Conservation (phyloP, 306 rosid genomes). For the Trichosanthes cucumerina region DNA sequence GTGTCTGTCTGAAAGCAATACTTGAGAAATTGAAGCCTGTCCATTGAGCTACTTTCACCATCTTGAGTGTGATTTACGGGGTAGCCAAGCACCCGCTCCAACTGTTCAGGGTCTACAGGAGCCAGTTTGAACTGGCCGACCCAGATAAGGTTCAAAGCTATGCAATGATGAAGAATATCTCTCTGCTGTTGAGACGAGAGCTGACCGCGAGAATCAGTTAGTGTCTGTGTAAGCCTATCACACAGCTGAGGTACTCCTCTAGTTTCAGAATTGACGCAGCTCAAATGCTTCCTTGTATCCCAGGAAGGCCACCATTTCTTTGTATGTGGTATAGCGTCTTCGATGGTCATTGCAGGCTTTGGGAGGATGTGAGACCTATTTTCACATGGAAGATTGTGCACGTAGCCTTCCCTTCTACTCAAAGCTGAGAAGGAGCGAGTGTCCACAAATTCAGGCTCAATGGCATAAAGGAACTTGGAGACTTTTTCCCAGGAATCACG, state of each 20-base stretch:
- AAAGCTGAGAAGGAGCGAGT: constrained; percentile 57
- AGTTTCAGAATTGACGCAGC: constrained; percentile 48
- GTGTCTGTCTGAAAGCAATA: constrained; percentile 78
- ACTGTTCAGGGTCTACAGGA: constrained; percentile 49
- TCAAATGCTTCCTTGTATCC: constrained; percentile 73
- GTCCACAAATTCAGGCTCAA: constrained; percentile 71
- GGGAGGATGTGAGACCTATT: constrained; percentile 57
- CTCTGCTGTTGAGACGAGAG: constrained; percentile 47
- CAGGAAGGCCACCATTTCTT: constrained; percentile 92
- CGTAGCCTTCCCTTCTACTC: constrained; percentile 70
- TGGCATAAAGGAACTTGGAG: constrained; percentile 56
- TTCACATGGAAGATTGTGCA: constrained; percentile 81
- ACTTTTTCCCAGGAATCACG: constrained; percentile 62
- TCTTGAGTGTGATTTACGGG: constrained; percentile 52
- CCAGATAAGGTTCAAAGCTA: constrained; percentile 65
- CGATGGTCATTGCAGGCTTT: constrained; percentile 54
- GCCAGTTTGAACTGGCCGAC: constrained; percentile 44
- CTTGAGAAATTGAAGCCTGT: constrained; percentile 53
- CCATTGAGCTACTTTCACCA: constrained; percentile 31
- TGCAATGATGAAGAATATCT: constrained; percentile 52
- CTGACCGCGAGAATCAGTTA: constrained; percentile 39
- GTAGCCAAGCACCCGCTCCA: constrained; percentile 71
- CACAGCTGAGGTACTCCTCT: constrained; percentile 45
- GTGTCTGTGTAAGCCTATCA: constrained; percentile 40
- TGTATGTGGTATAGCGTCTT: constrained; percentile 52